A percentile compares a stretch with the other conserved stretches of the same genome.
phyloP scores from a whole-genome alignment of 306 rosid species.

The Fagus crenata region DNA sequence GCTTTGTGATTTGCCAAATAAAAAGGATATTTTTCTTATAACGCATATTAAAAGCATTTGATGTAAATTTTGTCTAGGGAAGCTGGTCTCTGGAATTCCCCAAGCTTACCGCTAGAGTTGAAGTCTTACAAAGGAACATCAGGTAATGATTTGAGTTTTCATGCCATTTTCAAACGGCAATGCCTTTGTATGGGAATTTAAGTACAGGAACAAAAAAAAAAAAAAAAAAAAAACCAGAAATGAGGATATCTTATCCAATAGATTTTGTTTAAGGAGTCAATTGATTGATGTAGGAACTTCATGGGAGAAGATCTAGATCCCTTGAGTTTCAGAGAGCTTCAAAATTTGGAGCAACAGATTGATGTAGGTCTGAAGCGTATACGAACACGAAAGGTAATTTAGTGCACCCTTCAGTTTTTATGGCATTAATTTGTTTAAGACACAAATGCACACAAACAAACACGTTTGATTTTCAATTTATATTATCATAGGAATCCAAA shows the following conservation, averaged over 20 bases:
- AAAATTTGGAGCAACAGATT: conserved; percentile 71
- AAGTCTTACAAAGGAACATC: conserved; percentile 54
- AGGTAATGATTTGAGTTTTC: conserved; percentile 43
- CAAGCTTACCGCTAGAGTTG: conserved; percentile 54
- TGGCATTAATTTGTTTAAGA: background rate
- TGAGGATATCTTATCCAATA: background rate
- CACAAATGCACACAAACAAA: background rate
- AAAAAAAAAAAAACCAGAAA: background rate
- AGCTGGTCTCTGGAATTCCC: conserved; percentile 53
- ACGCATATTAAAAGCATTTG: conserved; percentile 5
- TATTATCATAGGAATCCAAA: background rate
- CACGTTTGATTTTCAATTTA: background rate
- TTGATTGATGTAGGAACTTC: conserved; percentile 46
- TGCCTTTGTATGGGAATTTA: conserved; percentile 7
- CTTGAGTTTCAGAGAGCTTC: conserved; percentile 68
- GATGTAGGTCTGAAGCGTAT: conserved; percentile 70
- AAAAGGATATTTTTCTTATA: background rate
- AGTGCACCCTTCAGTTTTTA: background rate
- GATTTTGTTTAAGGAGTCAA: background rate
- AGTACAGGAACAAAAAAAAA: background rate
- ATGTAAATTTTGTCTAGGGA: conserved; percentile 31
- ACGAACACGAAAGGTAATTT: conserved; percentile 65
- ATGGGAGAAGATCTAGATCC: conserved; percentile 63
- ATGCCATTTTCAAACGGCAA: background rate
- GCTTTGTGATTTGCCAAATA: background rate